Evolutionary conservation across 257 asterid genomes (phyloP), one percentile per base, ranked within the genome.

Genomic region (Salvia hispanica): DNA sequence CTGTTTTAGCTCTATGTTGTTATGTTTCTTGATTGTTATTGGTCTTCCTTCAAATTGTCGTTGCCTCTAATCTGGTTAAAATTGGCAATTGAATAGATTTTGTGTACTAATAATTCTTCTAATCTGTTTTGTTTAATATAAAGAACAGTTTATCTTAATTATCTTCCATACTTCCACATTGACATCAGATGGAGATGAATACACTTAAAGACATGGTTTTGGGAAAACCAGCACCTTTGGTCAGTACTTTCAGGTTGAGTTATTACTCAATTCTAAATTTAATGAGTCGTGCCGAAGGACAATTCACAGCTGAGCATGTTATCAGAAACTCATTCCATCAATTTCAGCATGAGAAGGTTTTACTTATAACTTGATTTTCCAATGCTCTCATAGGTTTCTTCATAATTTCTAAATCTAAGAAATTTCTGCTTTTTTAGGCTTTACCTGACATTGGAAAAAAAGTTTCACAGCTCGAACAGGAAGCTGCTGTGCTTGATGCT

Each of bases 241-340:
- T 94, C 85, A 94, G 99, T 79, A 94, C 99, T 10, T 94, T 94
- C 84, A 83, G 97, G 84, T 80, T 94, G 64, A 94, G 99, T 82
- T 94, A 94, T 87, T 94, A 90, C 80, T 79, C 99, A 33, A 88
- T 94, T 77, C 69, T 94, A 78, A 94, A 94, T 76, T 83, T 94
- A 74, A 86, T 94, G 97, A 93, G 96, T 77, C 96, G 96, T 54
- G 95, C 97, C 59, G 97, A 94, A 82, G 97, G 97, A 52, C 99
- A 91, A 79, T 88, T 94, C 79, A 88, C 96, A 48, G 96, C 99
- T 53, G 97, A 94, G 88, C 99, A 88, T 81, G 97, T 91, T 73
- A 94, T 94, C 79, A 84, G 77, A 76, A 72, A 94, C 72, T 94
- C 97, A 18, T 94, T 94, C 76, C 99, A 88, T 73, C 99, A 94